phyloP scores from a whole-genome alignment of 2,329 filamentous ascomycete species.

The Fusarium sp. region DNA sequence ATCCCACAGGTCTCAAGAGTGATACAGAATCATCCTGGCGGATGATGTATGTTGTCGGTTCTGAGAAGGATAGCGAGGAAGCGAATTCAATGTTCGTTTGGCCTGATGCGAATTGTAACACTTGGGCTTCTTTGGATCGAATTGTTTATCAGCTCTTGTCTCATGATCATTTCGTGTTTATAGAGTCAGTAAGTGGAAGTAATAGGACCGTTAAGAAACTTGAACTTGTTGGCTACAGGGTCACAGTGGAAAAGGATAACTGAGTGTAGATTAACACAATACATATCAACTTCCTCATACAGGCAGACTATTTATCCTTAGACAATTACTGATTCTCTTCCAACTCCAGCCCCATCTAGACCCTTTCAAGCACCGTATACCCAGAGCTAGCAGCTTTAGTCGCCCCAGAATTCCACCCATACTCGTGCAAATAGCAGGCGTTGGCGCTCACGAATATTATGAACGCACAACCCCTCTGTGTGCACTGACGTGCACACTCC shows the following conservation, averaged over 20 bases:
- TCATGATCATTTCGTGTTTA: conserved; percentile 16
- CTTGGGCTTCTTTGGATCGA: neutral
- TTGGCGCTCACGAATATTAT: no score
- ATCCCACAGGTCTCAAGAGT: neutral
- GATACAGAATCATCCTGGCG: conserved; percentile 8
- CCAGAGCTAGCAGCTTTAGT: neutral
- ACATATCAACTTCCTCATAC: no score
- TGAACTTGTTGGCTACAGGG: conserved; percentile 17
- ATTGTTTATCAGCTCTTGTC: conserved; percentile 13
- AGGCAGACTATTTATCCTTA: no score
- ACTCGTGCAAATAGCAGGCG: neutral
- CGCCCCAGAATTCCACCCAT: neutral
- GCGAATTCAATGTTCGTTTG: neutral
- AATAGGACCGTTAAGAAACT: neutral
- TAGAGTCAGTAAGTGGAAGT: neutral
- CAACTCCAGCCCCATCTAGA: neutral
- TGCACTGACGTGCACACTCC: neutral
- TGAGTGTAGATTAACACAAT: no score
- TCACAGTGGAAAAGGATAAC: neutral
- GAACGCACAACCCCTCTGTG: no score
- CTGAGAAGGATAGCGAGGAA: neutral
- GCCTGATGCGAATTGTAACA: conserved; percentile 14
- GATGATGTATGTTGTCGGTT: neutral
- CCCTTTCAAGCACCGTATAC: neutral
- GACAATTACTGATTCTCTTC: no score